phyloP scores from a whole-genome alignment of 208 protist species.

The Herpetomonas tarakana region DNA sequence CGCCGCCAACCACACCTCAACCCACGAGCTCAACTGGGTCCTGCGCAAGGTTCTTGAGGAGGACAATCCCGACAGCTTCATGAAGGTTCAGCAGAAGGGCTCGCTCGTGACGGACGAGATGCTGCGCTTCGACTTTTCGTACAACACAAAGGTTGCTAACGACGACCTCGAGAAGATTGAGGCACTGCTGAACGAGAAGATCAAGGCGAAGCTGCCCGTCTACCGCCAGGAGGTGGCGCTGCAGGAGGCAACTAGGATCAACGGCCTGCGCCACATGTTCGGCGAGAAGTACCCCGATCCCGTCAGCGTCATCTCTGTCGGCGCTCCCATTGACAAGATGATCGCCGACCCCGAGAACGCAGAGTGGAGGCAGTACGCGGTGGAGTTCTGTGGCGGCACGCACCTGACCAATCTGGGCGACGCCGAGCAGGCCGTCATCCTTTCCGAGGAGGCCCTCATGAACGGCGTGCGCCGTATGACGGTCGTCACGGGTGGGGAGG shows the following conservation, averaged over 20 bases:
- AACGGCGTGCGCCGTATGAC: slow-evolving; percentile 91
- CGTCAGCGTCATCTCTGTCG: slow-evolving; percentile 97
- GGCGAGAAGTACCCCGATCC: slow-evolving; percentile 98
- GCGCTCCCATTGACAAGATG: slow-evolving; percentile 87
- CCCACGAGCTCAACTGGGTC: slow-evolving; percentile 98
- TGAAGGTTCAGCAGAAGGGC: slow-evolving; percentile 94
- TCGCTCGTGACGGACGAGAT: slow-evolving; percentile 90
- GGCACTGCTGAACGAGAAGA: slow-evolving; percentile 82
- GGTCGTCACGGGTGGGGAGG: slow-evolving; percentile 66
- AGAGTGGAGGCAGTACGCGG: slow-evolving; percentile 85
- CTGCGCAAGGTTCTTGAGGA: slow-evolving; percentile 90
- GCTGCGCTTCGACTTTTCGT: slow-evolving; percentile 98
- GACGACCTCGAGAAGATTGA: slow-evolving; percentile 90
- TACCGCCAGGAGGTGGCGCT: slow-evolving; percentile 90
- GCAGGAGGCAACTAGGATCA: slow-evolving; percentile 64
- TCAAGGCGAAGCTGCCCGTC: slow-evolving; percentile 73
- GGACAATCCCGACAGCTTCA: slow-evolving; percentile 73
- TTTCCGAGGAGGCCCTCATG: slow-evolving; percentile 94
- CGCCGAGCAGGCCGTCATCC: slow-evolving; percentile 88
- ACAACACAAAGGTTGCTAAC: slow-evolving; percentile 67
- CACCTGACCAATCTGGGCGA: slow-evolving; percentile 90
- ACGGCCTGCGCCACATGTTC: slow-evolving; percentile 93
- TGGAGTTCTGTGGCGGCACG: slow-evolving; percentile 98
- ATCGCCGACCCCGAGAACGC: slow-evolving; percentile 85
- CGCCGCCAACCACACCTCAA: slow-evolving; percentile 97